phyloP scores from a whole-genome alignment of 2,329 filamentous ascomycete genomes.

The Decorospora gaudefroyi region DNA sequence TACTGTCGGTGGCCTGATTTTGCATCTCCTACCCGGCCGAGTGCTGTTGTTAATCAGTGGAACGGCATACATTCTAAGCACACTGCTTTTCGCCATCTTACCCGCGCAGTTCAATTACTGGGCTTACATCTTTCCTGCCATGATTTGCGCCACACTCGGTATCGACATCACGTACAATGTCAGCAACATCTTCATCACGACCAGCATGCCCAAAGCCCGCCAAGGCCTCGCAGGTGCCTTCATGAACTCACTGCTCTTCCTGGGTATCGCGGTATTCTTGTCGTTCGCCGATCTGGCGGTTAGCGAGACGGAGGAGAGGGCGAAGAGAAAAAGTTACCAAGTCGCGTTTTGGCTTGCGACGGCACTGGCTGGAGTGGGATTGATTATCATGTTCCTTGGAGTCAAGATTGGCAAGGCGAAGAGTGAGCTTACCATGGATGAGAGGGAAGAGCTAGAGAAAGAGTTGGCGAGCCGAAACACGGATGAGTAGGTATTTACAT shows the following conservation, averaged over 20 bases:
- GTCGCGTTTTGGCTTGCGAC: slow-evolving; percentile 47
- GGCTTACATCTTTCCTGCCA: slow-evolving; percentile 49
- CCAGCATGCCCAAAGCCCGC: slow-evolving; percentile 39
- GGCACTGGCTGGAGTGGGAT: slow-evolving; percentile 31
- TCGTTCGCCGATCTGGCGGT: slow-evolving; percentile 46
- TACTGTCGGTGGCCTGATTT: slow-evolving; percentile 41
- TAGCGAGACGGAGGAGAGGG: slow-evolving; percentile 38
- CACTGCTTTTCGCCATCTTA: slow-evolving; percentile 44
- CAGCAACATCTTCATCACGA: slow-evolving; percentile 47
- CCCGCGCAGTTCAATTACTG: slow-evolving; percentile 43
- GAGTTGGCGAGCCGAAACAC: slow-evolving; percentile 31
- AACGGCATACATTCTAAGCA: slow-evolving; percentile 35
- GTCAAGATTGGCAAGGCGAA: slow-evolving; percentile 46
- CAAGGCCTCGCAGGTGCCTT: slow-evolving; percentile 46
- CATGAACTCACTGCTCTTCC: slow-evolving; percentile 45
- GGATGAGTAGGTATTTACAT: slow-evolving; percentile 9
- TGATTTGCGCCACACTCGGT: slow-evolving; percentile 51
- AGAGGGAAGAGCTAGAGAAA: slow-evolving; percentile 37
- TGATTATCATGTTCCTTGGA: slow-evolving; percentile 45
- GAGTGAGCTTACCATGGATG: slow-evolving; percentile 43
- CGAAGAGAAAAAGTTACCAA: slow-evolving; percentile 43
- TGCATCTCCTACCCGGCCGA: slow-evolving; percentile 44
- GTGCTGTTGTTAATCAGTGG: slow-evolving; percentile 42
- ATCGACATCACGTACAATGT: slow-evolving; percentile 48
- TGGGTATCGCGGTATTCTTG: slow-evolving; percentile 45